A percentile compares a stretch with the other conserved stretches of the same genome.
Evolutionary conservation across 805 yeast genomes (phyloP).

Genomic region (Pichia eremophila): DNA sequence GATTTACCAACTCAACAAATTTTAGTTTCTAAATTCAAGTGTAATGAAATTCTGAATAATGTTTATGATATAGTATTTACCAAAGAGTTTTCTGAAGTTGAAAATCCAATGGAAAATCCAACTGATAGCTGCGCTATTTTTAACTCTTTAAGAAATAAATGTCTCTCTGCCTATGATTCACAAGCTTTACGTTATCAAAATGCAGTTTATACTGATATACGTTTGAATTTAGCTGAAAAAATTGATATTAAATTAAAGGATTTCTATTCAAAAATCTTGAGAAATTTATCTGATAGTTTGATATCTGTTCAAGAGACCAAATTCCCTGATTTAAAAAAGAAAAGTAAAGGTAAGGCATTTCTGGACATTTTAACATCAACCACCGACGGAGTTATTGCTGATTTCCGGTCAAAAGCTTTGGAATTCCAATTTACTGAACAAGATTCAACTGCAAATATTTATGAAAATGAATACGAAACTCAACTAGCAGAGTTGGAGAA

Average conservation of each 20-base stretch:
- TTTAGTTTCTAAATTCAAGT: slow-evolving; percentile 86
- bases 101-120: slow-evolving; percentile 12
- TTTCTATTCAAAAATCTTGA: slow-evolving; percentile 35
- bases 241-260: slow-evolving; percentile 38
- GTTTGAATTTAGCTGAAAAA: slow-evolving; percentile 36
- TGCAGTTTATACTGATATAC: slow-evolving; percentile 58
- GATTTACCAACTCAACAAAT: slow-evolving; percentile 96
- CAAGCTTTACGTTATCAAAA: slow-evolving; percentile 69
- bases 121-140: slow-evolving; percentile 35
- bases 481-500: slow-evolving; percentile 1
- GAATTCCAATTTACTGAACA: not conserved
- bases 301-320: slow-evolving; percentile 22
- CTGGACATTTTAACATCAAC: not conserved
- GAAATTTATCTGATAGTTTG: slow-evolving; percentile 27
- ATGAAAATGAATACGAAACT: slow-evolving; percentile 20
- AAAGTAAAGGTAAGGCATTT: not conserved
- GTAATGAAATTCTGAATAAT: slow-evolving; percentile 72
- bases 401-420: slow-evolving; percentile 14
- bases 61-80: slow-evolving; percentile 30
- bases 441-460: slow-evolving; percentile 25
- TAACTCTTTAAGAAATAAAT: slow-evolving; percentile 32
- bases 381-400: slow-evolving; percentile 16
- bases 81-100: slow-evolving; percentile 17
- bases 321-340: slow-evolving; percentile 14
- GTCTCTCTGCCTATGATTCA: slow-evolving; percentile 49